These are phyloP conservation scores for Cajanus cajan DNA, from an alignment of 306 rosid species.

Conservation along the genomic window DNA sequence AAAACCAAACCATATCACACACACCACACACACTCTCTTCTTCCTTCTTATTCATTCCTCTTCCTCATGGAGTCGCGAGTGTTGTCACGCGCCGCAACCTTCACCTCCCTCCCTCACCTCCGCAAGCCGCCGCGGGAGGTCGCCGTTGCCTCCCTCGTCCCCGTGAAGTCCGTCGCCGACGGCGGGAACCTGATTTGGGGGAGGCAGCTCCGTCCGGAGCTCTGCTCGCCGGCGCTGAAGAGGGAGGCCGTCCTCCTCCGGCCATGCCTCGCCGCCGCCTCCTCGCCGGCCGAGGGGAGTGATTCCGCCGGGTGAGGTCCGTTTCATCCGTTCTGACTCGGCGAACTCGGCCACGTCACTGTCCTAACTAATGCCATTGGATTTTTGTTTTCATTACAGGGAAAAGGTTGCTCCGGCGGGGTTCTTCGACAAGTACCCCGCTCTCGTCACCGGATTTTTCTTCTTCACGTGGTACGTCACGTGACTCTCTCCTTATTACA, in stretches of 20 bases:
- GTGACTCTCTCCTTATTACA: not conserved
- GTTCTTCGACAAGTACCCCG: constrained; percentile 58
- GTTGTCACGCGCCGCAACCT: constrained; percentile 75
- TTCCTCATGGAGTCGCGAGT: constrained; percentile 81
- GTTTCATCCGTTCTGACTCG: constrained; percentile 78
- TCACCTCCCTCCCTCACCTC: constrained; percentile 47
- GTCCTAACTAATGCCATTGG: constrained; percentile 34
- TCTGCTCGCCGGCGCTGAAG: constrained; percentile 50
- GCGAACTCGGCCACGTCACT: constrained; percentile 32
- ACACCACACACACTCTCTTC: not conserved
- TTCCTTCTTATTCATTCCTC: not conserved
- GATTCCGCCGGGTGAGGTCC: constrained; percentile 99
- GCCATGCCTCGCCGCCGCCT: constrained; percentile 64
- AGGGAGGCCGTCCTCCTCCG: constrained; percentile 38
- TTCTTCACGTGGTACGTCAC: constrained; percentile 82
- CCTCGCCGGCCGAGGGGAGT: constrained; percentile 73
- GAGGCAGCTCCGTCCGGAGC: constrained; percentile 81
- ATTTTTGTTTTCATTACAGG: constrained; percentile 32
- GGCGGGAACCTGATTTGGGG: constrained; percentile 91
- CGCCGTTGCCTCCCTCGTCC: constrained; percentile 32
- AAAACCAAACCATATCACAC: constrained; percentile 10
- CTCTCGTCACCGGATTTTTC: constrained; percentile 76
- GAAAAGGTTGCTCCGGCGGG: constrained; percentile 75
- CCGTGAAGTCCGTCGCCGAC: constrained; percentile 49
- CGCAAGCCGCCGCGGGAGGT: constrained; percentile 48